A percentile compares a stretch with the other conserved stretches of the same genome.
Conservation (phyloP, 495 filamentous ascomycete genomes). For the Penicillium angulare region DNA sequence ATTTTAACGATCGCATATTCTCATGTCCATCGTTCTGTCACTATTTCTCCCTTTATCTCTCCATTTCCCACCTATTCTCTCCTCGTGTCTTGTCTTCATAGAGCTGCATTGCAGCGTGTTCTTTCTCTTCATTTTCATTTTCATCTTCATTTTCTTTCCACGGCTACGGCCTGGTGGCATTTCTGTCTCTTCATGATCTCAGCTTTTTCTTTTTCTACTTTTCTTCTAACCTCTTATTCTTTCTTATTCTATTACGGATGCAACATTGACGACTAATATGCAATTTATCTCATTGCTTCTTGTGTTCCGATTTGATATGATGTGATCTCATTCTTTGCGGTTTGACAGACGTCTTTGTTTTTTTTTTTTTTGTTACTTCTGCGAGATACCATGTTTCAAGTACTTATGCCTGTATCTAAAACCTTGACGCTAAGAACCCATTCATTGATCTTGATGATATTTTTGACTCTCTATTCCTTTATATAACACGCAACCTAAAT, state of each 20-base stretch:
- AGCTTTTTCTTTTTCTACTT: no score
- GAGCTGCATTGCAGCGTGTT: constrained; percentile 7
- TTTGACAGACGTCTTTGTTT: constrained; percentile 10
- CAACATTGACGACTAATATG: constrained; percentile 21
- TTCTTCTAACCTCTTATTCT: background rate
- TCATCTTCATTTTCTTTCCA: constrained; percentile 1
- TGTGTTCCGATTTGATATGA: constrained; percentile 1
- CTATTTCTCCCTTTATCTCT: constrained; percentile 2
- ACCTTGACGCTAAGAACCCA: constrained; percentile 12
- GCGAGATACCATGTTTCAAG: constrained; percentile 31
- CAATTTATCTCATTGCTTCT: constrained; percentile 5
- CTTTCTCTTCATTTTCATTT: background rate
- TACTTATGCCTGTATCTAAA: constrained; percentile 20
- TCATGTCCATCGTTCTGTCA: constrained; percentile 27
- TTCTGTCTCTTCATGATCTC: background rate
- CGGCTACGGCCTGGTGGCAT: constrained; percentile 20
- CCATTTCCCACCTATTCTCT: background rate
- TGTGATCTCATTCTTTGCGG: background rate
- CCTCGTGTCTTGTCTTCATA: constrained; percentile 7
- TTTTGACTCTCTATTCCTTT: background rate
- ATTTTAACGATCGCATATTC: constrained; percentile 29
- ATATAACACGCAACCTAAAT: background rate
- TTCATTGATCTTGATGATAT: background rate
- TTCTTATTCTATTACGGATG: constrained; percentile 5
- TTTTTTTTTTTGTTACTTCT: constrained; percentile 20